A percentile compares a stretch with the other conserved stretches of the same genome.
Evolutionary conservation across 768 basidiomycete genomes (phyloP).

Genomic region (Tephrocybe sp.): DNA sequence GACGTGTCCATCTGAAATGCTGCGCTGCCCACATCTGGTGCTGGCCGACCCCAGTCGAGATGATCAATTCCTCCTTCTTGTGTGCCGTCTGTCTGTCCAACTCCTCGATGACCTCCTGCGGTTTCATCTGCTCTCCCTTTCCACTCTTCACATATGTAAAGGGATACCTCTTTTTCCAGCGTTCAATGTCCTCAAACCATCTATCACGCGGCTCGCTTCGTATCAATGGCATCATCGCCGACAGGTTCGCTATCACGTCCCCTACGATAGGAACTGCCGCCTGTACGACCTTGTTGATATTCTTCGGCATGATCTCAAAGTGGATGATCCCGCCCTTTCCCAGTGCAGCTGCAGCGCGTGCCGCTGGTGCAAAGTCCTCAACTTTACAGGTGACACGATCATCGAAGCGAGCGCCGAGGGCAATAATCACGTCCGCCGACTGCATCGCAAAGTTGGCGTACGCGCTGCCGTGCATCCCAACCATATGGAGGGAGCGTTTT

Average conservation of each 20-base stretch:
- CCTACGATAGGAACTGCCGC: slow-evolving; percentile 93
- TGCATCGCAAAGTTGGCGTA: slow-evolving; percentile 99
- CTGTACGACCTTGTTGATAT: slow-evolving; percentile 97
- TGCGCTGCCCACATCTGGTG: slow-evolving; percentile 99
- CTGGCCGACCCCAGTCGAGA: slow-evolving; percentile 96
- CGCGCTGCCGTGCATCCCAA: slow-evolving; percentile 97
- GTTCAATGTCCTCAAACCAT: slow-evolving; percentile 84
- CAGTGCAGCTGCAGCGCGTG: slow-evolving; percentile 77
- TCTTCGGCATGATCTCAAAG: slow-evolving; percentile 98
- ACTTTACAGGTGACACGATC: slow-evolving; percentile 96
- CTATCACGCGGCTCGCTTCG: slow-evolving; percentile 56
- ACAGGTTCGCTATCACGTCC: slow-evolving; percentile 85
- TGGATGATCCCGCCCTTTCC: slow-evolving; percentile 97
- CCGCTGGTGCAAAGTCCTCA: slow-evolving; percentile 87
- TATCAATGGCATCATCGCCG: slow-evolving; percentile 79
- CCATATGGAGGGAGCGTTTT: slow-evolving; percentile 91
- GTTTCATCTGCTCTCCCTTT: slow-evolving; percentile 78
- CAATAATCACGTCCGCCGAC: slow-evolving; percentile 95
- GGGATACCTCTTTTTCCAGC: slow-evolving; percentile 87
- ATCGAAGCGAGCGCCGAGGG: slow-evolving; percentile 94
- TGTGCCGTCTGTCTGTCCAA: slow-evolving; percentile 75
- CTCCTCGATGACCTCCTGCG: slow-evolving; percentile 95
- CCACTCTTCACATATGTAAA: slow-evolving; percentile 80
- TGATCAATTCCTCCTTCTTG: slow-evolving; percentile 82
- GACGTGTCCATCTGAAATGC: slow-evolving; percentile 86